phyloP scores from a whole-genome alignment of 257 asterid species.

The Ophiorrhiza pumila region DNA sequence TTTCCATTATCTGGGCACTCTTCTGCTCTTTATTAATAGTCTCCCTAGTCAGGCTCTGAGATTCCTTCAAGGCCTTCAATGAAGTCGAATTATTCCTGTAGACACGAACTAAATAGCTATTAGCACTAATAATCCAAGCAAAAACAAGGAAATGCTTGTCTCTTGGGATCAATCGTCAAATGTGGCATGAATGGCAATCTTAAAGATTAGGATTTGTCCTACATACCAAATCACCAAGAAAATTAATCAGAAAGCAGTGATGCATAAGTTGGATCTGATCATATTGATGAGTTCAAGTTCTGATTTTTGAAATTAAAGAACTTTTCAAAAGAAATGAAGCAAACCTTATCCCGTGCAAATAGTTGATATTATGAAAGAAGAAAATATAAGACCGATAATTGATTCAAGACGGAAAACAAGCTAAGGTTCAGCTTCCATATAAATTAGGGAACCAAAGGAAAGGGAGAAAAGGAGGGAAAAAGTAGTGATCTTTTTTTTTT shows the following conservation, averaged over 20 bases:
- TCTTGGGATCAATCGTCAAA: slow-evolving; percentile 43
- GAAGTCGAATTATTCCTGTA: slow-evolving; percentile 42
- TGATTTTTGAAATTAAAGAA: background rate
- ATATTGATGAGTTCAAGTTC: slow-evolving; percentile 8
- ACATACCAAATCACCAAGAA: slow-evolving; percentile 38
- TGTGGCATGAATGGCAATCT: slow-evolving; percentile 53
- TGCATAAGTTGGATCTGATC: slow-evolving; percentile 15
- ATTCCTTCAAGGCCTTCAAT: slow-evolving; percentile 49
- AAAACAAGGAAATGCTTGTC: slow-evolving; percentile 46
- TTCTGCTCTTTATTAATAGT: slow-evolving; percentile 34
- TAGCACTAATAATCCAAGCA: slow-evolving; percentile 13
- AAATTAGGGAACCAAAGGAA: background rate
- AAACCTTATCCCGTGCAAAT: background rate
- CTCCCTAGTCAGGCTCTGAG: slow-evolving; percentile 50
- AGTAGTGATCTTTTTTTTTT: background rate
- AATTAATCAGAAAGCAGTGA: slow-evolving; percentile 30
- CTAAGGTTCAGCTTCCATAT: background rate
- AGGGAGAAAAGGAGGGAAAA: background rate
- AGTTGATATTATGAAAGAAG: background rate
- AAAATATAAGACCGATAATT: no score
- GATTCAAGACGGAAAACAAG: background rate
- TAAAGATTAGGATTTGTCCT: slow-evolving; percentile 46
- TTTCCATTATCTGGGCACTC: slow-evolving; percentile 27
- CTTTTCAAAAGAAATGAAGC: background rate
- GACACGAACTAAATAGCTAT: slow-evolving; percentile 15